Evolutionary conservation across 2,329 filamentous ascomycete genomes (phyloP), one percentile per base, ranked within the genome.

Genomic region (Xylariales sp.): DNA sequence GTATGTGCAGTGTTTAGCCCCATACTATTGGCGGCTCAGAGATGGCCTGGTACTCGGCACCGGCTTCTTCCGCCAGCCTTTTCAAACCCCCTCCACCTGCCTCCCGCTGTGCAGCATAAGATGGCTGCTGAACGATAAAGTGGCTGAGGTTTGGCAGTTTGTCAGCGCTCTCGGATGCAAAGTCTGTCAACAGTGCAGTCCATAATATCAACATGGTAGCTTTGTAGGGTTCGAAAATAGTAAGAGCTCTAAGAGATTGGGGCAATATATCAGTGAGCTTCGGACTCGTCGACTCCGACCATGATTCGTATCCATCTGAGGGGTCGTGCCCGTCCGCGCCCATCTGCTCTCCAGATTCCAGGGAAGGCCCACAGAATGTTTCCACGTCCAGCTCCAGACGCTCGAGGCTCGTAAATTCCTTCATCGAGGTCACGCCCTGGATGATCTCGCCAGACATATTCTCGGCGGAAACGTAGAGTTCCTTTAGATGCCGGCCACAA

Each of bases 391-490:
- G 23, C 29, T 28, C 35, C 35, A 38, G 32, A 4, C 19, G 38
- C 35, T 43, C 30, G 14, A 45, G 43, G 18, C 36, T 24, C 13
- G 24, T 31, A 24, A 45, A 45, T 5, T 42, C 38, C 13, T 33
- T 35, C 38, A 45, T 36, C 5, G 31, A 41, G 12, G 34, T 40
- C 15, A 45, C 31, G 5, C 30, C 38, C 3, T 34, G 37, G 7
- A 33, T 24, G 14, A 43, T 40, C 19, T 28, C 30, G 15, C 38
- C 36, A n/a, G 5, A 17, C n/a, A 37, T 10, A 5, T 24, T 16
- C 20, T 37, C 38, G 12, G 45, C 15, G 2, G 44, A 45, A 16
- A 49, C 18, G n/a, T 36, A 33, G 18, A 49, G 45, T 19, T 44
- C 42, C 19, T 27, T 40, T 10, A 49, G 30, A 14, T 41, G 39